Conservation (phyloP, 2,329 filamentous ascomycete species). For the Cordyceps fumosorosea region DNA sequence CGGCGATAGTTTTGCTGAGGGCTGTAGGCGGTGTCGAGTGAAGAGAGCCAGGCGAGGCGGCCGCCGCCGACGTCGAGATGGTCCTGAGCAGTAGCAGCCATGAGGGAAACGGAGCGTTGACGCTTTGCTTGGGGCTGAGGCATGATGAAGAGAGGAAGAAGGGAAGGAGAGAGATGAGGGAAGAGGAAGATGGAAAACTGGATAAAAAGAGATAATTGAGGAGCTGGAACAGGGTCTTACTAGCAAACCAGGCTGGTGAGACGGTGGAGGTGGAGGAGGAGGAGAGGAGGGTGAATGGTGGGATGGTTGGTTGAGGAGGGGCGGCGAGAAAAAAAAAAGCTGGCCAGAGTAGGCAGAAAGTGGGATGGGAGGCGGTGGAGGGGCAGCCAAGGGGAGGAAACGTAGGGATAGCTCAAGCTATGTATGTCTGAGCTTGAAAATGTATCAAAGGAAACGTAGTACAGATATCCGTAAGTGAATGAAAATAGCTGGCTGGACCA, state of each 20-base stretch:
- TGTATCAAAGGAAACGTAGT: background rate
- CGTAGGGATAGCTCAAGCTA: background rate
- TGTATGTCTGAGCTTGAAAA: too few relatives aligned
- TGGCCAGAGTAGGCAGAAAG: background rate
- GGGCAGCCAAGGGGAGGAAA: background rate
- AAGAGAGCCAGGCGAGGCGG: constrained; percentile 58
- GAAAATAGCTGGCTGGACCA: background rate
- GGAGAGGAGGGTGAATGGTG: background rate
- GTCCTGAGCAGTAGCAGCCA: constrained; percentile 67
- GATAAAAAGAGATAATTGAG: constrained; percentile 3
- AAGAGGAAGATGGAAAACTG: constrained; percentile 1
- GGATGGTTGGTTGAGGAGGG: constrained; percentile 12
- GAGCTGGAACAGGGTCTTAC: constrained; percentile 1
- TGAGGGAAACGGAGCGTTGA: constrained; percentile 33
- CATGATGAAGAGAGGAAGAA: constrained; percentile 23
- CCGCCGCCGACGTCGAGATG: constrained; percentile 76
- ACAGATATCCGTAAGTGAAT: background rate
- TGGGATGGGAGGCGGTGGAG: constrained; percentile 7
- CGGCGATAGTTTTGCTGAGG: constrained; percentile 88
- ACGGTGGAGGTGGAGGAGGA: background rate
- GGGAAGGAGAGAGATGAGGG: constrained; percentile 7
- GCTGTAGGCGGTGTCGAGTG: constrained; percentile 81
- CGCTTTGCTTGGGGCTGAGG: constrained; percentile 27
- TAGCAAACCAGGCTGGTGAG: background rate
- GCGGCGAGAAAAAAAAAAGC: background rate